phyloP scores from a whole-genome alignment of 768 basidiomycete species.

The Lactifluus volemus region DNA sequence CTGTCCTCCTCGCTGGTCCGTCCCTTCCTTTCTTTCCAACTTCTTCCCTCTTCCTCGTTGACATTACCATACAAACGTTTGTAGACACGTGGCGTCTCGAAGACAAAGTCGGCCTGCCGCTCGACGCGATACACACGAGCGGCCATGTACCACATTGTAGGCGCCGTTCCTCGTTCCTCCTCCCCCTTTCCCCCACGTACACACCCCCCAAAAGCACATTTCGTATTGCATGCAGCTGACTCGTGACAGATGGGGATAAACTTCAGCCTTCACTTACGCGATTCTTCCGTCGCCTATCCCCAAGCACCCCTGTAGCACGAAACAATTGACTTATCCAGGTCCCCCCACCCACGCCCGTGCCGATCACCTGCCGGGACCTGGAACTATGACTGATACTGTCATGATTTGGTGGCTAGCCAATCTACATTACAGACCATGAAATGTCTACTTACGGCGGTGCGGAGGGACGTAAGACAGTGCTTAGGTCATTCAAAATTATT shows the following conservation, averaged over 20 bases:
- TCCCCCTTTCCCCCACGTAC: not conserved
- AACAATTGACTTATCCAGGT: constrained; percentile 55
- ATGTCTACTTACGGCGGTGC: no score
- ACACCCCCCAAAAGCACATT: not conserved
- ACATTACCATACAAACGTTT: not conserved
- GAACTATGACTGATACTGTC: no score
- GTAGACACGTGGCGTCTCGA: constrained; percentile 67
- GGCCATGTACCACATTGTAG: constrained; percentile 71
- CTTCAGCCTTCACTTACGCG: constrained; percentile 56
- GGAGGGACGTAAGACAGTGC: no score
- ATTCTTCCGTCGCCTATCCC: constrained; percentile 57
- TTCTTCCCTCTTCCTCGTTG: not conserved
- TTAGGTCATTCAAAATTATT: no score
- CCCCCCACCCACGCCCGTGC: constrained; percentile 25
- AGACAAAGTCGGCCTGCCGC: constrained; percentile 65
- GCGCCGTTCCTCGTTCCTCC: not conserved
- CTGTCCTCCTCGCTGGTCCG: constrained; percentile 56
- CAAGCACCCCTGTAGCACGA: constrained; percentile 61
- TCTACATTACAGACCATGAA: no score
- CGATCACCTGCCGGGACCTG: no score
- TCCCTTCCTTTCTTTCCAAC: not conserved
- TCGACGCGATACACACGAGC: constrained; percentile 62
- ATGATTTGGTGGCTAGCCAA: no score
- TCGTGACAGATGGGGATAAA: constrained; percentile 43
- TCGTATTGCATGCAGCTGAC: not conserved